Conservation (phyloP, 2,329 filamentous ascomycete genomes). For the Xylariaceae sp. region DNA sequence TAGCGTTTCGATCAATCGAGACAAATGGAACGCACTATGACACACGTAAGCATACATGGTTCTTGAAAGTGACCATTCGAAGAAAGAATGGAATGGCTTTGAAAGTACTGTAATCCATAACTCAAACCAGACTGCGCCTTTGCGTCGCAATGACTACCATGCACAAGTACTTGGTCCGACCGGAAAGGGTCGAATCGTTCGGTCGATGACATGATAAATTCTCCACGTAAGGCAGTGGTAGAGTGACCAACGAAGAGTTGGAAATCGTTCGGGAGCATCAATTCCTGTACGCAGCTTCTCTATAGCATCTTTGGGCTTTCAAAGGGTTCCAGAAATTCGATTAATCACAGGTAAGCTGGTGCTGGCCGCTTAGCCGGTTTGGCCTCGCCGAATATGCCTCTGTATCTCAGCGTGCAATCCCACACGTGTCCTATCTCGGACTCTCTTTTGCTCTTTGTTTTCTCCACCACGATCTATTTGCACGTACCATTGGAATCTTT, state of each 20-base stretch:
- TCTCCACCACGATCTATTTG: conserved; percentile 15
- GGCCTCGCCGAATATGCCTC: conserved; percentile 12
- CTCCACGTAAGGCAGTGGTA: not conserved
- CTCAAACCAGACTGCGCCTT: conserved; percentile 28
- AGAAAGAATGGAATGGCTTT: too few species aligned
- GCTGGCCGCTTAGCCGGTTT: conserved; percentile 13
- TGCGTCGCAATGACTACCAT: conserved; percentile 29
- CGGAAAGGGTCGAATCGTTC: conserved; percentile 32
- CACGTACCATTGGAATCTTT: conserved; percentile 5
- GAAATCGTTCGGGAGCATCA: not conserved
- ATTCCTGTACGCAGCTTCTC: not conserved
- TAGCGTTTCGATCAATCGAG: too few species aligned
- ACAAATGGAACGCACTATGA: conserved; percentile 25
- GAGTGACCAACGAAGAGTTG: not conserved
- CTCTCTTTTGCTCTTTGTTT: conserved; percentile 6
- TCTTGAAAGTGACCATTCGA: conserved; percentile 27
- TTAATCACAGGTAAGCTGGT: not conserved
- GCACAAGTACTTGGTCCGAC: conserved; percentile 33
- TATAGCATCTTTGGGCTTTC: too few species aligned
- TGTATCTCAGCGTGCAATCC: too few species aligned
- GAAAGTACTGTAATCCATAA: conserved; percentile 20
- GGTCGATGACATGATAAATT: conserved; percentile 12
- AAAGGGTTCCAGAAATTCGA: not conserved
- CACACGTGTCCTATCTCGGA: not conserved
- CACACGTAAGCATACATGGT: conserved; percentile 32